Evolutionary conservation across 176 grass and related monocot genomes (phyloP), one percentile per base, ranked within the genome.

Genomic region (Leersia perrieri): DNA sequence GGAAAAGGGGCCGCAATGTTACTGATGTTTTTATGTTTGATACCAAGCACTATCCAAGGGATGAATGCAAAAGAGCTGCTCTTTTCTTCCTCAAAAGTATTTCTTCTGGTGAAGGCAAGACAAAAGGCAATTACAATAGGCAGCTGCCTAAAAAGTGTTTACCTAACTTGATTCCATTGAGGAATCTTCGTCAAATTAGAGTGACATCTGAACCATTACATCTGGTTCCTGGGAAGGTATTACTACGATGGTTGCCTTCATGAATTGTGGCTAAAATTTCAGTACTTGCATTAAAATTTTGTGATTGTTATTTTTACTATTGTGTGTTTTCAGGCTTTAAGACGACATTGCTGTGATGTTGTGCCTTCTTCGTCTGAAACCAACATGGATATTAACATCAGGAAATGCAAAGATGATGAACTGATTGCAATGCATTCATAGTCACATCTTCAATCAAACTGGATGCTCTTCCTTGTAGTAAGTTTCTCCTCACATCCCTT

Each of bases 351-450:
- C 32, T 99, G 96, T 77, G 93, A 93, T n/a, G 82, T 99, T 34
- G n/a, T 80, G 66, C 87, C 84, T 69, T 89, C 92, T 60, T 95
- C 89, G 23, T 91, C 79, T 66, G 82, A 88, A 39, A 82, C 34
- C 35, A 58, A 65, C 65, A 85, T 93, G 89, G 86, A 87, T 29
- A 74, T 99, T 86, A 60, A 74, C 74, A 90, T 99, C 83, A 93
- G 90, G 70, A 92, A 90, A 87, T 99, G 96, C 66, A 88, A 87
- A 87, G 93, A 91, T n/a, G 87, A 73, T 80, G 96, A 99, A 88
- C 70, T 95, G 77, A 95, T 99, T 3, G 79, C 93, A 1, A 93
- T 95, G 90, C 84, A 83, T 69, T 84, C 80, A 3, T 95, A 93
- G 84, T 51, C 18, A 80, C 72, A 58, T 73, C 66, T 75, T 75